A percentile compares a stretch with the other conserved stretches of the same genome.
phyloP scores from a whole-genome alignment of 495 filamentous ascomycete genomes.

The Penicillium alfredii region DNA sequence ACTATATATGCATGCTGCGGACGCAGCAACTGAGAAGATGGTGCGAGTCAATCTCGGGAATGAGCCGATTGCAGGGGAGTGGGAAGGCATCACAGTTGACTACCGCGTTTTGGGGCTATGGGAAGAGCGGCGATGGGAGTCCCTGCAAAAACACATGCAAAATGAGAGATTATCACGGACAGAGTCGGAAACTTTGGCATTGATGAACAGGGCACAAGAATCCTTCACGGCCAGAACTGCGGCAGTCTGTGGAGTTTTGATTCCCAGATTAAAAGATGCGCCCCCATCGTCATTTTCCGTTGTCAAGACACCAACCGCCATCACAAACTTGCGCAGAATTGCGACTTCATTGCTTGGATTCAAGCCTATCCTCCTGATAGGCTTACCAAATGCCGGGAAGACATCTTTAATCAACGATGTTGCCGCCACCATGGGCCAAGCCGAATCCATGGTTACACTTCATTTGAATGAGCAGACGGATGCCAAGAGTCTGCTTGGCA shows the following conservation, averaged over 20 bases:
- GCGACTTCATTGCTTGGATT: conserved; percentile 56
- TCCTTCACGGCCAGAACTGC: conserved; percentile 47
- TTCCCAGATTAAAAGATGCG: conserved; percentile 56
- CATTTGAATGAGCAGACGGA: conserved; percentile 97
- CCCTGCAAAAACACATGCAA: conserved; percentile 23
- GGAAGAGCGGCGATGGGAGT: conserved; percentile 55
- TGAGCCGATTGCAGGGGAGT: conserved; percentile 56
- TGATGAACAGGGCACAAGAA: conserved; percentile 29
- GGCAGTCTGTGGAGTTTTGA: conserved; percentile 56
- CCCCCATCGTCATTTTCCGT: conserved; percentile 45
- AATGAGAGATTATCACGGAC: conserved; percentile 17
- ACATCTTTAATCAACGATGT: conserved; percentile 79
- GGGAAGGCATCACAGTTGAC: conserved; percentile 74
- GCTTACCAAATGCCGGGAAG: conserved; percentile 84
- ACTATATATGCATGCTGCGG: conserved; percentile 72
- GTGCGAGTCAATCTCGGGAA: conserved; percentile 55
- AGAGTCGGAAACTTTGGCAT: conserved; percentile 17
- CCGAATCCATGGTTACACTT: conserved; percentile 75
- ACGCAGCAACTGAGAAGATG: conserved; percentile 67
- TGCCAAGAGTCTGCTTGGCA: conserved; percentile 86
- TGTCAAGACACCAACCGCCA: conserved; percentile 65
- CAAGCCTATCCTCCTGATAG: conserved; percentile 72
- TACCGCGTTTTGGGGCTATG: conserved; percentile 80
- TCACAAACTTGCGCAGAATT: conserved; percentile 61
- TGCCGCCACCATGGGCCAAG: conserved; percentile 66